Evolutionary conservation across 192 early-diverging fungal species (phyloP), one percentile per base, ranked within the genome.

Genomic region (Mortierella alpina): DNA sequence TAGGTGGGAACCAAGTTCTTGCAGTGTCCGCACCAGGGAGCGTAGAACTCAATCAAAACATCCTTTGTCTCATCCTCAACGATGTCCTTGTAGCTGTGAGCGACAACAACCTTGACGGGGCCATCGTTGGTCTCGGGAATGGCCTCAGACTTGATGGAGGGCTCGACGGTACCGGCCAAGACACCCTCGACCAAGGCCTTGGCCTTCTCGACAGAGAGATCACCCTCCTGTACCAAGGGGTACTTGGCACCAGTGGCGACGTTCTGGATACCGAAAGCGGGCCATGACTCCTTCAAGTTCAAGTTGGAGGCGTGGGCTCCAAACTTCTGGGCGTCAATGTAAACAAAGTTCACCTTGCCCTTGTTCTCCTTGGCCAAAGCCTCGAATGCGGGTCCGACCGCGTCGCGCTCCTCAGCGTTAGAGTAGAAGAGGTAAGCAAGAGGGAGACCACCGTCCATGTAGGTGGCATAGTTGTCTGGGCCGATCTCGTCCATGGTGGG

Each of bases 41-140:
- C 93, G 85, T 97, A 98, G 80, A 97, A 92, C 86, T 97, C 95
- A 50, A 99, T 82, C 70, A 99, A 93, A 47, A 97, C 96, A 84
- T 97, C 95, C 88, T 95, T 95, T 55, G 75, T 81, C 75, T 86
- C 83, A 82, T 93, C 83, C 57, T 95, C 88, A 52, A 96, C 98
- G 76, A 97, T 88, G 5, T 92, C 88, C 44, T 92, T 86, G 86
- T 96, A 99, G 68, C 88, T 86, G 53, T 90, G 87, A 42, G 92
- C 93, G 61, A 99, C 97, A 82, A 98, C 88, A 11, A 96, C 92
- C 88, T 93, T 95, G 73, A 99, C 97, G 62, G 92, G 90, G 7
- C 80, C 96, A 68, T 96, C 92, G 74, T 97, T 97, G n/a, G 78
- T 59, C 82, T 91, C 93, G 11, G 96, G 96, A 66, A 94, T 84